These are phyloP conservation scores for Aspergillus cristatus DNA, from an alignment of 495 filamentous ascomycete species.

Conservation along the genomic window DNA sequence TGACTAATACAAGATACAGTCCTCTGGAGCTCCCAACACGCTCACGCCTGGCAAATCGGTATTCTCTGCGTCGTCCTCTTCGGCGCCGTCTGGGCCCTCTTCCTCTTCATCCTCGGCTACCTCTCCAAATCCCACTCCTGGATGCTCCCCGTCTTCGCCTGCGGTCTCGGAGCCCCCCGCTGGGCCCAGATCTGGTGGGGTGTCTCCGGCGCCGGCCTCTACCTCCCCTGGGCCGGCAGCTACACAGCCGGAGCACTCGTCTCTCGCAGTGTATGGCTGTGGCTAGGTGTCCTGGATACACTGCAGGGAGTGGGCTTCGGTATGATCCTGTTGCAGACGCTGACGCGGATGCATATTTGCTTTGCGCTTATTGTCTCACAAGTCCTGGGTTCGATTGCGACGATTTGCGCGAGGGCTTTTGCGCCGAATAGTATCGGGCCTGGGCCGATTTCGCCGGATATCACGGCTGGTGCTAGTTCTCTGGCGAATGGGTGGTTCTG, in stretches of 20 bases:
- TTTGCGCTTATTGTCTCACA: conserved; percentile 42
- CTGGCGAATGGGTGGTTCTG: conserved; percentile 56
- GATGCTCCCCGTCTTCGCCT: conserved; percentile 43
- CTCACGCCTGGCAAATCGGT: conserved; percentile 34
- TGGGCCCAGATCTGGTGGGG: conserved; percentile 48
- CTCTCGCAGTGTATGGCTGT: conserved; percentile 42
- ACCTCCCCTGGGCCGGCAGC: conserved; percentile 41
- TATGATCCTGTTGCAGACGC: conserved; percentile 42
- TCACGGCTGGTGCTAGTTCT: conserved; percentile 33
- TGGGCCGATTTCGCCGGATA: conserved; percentile 39
- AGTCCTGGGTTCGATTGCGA: conserved; percentile 41
- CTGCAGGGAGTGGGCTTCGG: conserved; percentile 43
- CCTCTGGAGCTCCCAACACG: conserved; percentile 40
- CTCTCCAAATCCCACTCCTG: conserved; percentile 40
- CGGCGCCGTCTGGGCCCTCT: conserved; percentile 32
- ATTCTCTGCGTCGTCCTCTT: conserved; percentile 38
- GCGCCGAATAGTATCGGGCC: conserved; percentile 41
- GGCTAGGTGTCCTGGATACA: conserved; percentile 41
- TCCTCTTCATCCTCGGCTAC: conserved; percentile 29
- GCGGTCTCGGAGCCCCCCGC: conserved; percentile 40
- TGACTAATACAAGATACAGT: conserved; percentile 15
- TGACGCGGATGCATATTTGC: conserved; percentile 42
- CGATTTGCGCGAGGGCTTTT: conserved; percentile 37
- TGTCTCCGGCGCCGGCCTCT: conserved; percentile 35
- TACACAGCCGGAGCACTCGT: conserved; percentile 33